Evolutionary conservation across 768 basidiomycete species (phyloP).

Genomic region (Asterophora lycoperdoides): DNA sequence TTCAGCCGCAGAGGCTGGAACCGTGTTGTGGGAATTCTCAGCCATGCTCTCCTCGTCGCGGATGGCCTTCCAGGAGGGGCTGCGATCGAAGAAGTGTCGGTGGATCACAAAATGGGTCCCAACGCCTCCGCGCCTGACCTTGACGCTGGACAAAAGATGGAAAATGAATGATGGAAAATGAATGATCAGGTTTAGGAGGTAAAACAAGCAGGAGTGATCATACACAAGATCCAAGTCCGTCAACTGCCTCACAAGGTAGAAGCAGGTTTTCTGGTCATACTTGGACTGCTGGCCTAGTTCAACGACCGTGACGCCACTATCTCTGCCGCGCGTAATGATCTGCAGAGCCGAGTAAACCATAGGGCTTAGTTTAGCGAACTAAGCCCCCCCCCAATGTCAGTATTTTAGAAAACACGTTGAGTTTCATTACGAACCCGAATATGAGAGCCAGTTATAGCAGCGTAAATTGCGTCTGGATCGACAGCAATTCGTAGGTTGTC

Average conservation of each 20-base stretch:
- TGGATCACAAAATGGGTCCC: slow-evolving; percentile 79
- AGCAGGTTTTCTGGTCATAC: slow-evolving; percentile 88
- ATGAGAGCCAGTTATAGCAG: slow-evolving; percentile 82
- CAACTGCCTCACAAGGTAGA: slow-evolving; percentile 78
- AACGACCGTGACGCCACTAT: slow-evolving; percentile 72
- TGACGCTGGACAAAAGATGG: too few relatives aligned
- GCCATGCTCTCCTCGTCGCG: slow-evolving; percentile 62
- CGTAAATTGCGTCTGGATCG: slow-evolving; percentile 68
- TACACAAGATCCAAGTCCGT: slow-evolving; percentile 72
- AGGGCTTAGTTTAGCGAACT: slow-evolving; percentile 78
- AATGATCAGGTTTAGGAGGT: slow-evolving; percentile 1
- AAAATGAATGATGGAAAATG: slow-evolving; percentile 3
- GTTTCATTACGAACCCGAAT: slow-evolving; percentile 52
- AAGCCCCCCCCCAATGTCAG: slow-evolving; percentile 10
- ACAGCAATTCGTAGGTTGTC: slow-evolving; percentile 68
- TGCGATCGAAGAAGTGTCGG: slow-evolving; percentile 77
- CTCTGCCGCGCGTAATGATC: slow-evolving; percentile 76
- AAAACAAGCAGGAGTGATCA: slow-evolving; percentile 17
- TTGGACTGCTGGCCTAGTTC: slow-evolving; percentile 72
- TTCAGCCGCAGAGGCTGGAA: slow-evolving; percentile 15
- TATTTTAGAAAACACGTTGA: background rate
- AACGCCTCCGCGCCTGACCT: slow-evolving; percentile 73
- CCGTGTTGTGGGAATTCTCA: slow-evolving; percentile 26
- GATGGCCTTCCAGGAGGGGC: slow-evolving; percentile 71
- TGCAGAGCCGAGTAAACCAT: slow-evolving; percentile 85